Evolutionary conservation across 2,329 filamentous ascomycete species (phyloP), one percentile per base, ranked within the genome.

Genomic region (Diplodia mutila): DNA sequence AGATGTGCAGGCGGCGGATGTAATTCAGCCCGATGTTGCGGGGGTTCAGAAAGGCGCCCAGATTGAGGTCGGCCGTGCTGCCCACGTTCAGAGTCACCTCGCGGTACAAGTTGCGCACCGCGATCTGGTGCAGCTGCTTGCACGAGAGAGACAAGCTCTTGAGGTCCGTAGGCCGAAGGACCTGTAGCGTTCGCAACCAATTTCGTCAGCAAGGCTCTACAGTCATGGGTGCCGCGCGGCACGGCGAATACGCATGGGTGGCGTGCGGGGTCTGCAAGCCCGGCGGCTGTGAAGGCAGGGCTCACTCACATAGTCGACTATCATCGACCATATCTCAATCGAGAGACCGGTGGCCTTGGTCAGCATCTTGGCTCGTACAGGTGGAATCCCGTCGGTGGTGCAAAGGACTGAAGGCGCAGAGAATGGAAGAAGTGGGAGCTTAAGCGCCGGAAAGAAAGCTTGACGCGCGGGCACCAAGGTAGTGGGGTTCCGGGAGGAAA

Each of bases 41-140:
- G 2, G 80, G 80, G 67, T 77, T 82, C 48, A 84, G 76, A 70
- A 84, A 82, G 25, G 80, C 78, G 14, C 77, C 78, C 52, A 85
- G 76, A 59, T 77, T 77, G 42, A 74, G 79, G 68, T 84, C 83
- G 64, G 78, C 80, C 25, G 76, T 68, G 37, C 77, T 78, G 55
- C 83, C 83, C 23, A 85, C 76, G 59, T 84, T 82, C 67, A 85
- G 79, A 18, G 77, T 77, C 68, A 85, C 80, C 69, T 80, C 77
- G 68, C 79, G 75, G 73, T 85, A 85, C 37, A 85, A 78, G 57
- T 76, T 74, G 66, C 80, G 81, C 53, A 80, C 80, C 57, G 81
- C 77, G 71, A 84, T 79, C 37, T 81, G 74, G 73, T 83, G 81
- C 23, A 84, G 75, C 67, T 82, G 78, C 67, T 81, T 82, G 74